Evolutionary conservation across 768 basidiomycete genomes (phyloP), one percentile per base, ranked within the genome.

Genomic region (Xerocomus potaroensis): DNA sequence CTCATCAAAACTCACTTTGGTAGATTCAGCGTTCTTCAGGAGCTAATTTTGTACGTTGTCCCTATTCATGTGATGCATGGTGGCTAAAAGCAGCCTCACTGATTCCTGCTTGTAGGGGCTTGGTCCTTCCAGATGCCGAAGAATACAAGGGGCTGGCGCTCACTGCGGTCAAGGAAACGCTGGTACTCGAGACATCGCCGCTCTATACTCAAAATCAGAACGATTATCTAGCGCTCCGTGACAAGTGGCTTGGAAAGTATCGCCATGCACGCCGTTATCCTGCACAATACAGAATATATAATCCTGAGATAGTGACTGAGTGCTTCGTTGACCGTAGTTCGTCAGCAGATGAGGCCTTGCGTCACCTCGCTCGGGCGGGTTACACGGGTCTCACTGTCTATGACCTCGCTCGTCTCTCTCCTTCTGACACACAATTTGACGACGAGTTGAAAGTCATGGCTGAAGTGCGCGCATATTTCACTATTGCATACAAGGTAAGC

Each of bases 381-480:
- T 68, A 67, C 38, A 3, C 0, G 10, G 30, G 33, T 30, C 49
- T 68, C 10, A 47, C 36, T 9, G 26, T 32, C 8, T 27, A 49
- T 4, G 67, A 72, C 24, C 54, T 72, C 9, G 45, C 43, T 18
- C 54, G 58, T 32, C 47, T 72, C 11, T 26, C 26, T n/a, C 54
- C 61, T 33, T 37, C 41, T 22, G 60, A 69, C 47, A 18, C 29
- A n/a, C 5, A 3, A n/a, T 72, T 61, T 48, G 63, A 69, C 31
- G 70, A 74, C 12, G 81, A 78, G 41, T 45, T 81, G 12, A 49
- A 56, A 2, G 70, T 81, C 6, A 78, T 79, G 74, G 75, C 79
- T 0, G 72, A 74, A 15, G 75, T 80, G 0, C 70, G 72, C 0
- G 80, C 77, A 5, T 83, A 79, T 49, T 81, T 76, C 56, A 71